Percentiles rank a stretch among this genome's conserved stretches.
Conservation (phyloP, 2,329 filamentous ascomycete species). For the Aureobasidium pullulans region DNA sequence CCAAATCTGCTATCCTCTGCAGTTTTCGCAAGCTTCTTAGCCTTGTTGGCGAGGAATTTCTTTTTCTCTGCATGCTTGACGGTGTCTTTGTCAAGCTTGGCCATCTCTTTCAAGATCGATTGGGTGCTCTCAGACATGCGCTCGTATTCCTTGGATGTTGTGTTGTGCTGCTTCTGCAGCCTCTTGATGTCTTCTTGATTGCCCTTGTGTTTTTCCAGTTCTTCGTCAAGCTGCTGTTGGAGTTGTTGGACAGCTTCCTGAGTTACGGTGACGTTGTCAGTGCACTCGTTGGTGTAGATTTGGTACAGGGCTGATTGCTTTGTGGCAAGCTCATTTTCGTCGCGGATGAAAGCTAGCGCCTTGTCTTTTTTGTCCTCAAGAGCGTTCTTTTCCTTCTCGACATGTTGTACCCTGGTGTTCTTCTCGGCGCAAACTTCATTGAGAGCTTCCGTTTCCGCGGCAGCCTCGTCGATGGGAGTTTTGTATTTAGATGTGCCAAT, state of each 20-base stretch:
- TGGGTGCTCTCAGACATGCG: slow-evolving; percentile 75
- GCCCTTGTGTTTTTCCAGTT: slow-evolving; percentile 86
- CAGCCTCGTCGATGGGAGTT: slow-evolving; percentile 88
- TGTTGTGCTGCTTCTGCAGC: slow-evolving; percentile 76
- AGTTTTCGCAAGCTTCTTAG: slow-evolving; percentile 89
- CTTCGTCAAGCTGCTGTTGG: slow-evolving; percentile 75
- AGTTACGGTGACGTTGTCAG: slow-evolving; percentile 80
- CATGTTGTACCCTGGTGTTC: slow-evolving; percentile 88
- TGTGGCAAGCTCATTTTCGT: slow-evolving; percentile 84
- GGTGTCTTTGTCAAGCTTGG: slow-evolving; percentile 89
- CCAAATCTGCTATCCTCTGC: slow-evolving; percentile 70
- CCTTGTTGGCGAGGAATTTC: slow-evolving; percentile 85
- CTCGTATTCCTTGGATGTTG: slow-evolving; percentile 76
- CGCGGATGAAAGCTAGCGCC: slow-evolving; percentile 76
- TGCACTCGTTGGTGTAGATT: slow-evolving; percentile 79
- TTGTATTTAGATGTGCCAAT: slow-evolving; percentile 99
- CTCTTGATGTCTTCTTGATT: slow-evolving; percentile 85
- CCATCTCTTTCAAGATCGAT: slow-evolving; percentile 72
- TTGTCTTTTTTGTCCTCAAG: slow-evolving; percentile 97
- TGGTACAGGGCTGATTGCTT: slow-evolving; percentile 93
- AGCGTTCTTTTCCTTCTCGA: slow-evolving; percentile 90
- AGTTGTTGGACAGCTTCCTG: slow-evolving; percentile 87
- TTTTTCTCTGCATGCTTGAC: slow-evolving; percentile 98
- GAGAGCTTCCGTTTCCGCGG: slow-evolving; percentile 77
- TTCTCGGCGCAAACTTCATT: slow-evolving; percentile 96